Conservation (phyloP, 163 green algal genomes). For the Scenedesmus sp. region DNA sequence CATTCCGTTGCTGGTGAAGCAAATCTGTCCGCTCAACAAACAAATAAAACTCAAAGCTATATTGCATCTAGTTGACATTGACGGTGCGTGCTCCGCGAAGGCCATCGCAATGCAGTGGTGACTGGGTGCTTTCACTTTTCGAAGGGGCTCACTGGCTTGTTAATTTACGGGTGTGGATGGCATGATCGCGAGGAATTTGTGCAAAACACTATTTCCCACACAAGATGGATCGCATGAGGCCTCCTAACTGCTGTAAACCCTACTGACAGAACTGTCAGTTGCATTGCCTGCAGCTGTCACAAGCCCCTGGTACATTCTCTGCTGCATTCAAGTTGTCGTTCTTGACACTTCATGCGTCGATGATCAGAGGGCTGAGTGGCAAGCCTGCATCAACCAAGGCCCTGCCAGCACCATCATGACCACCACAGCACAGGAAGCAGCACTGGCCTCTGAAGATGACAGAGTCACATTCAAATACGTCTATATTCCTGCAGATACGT, state of each 20-base stretch:
- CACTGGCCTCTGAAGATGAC: background rate
- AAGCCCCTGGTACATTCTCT: no score
- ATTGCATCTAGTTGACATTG: background rate
- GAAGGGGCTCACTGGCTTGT: background rate
- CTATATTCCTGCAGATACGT: conserved; percentile 38
- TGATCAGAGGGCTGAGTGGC: no score
- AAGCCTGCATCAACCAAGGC: no score
- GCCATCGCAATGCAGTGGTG: background rate
- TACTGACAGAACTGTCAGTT: background rate
- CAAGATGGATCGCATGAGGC: background rate
- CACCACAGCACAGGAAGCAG: background rate
- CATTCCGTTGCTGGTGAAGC: background rate
- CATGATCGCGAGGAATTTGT: background rate
- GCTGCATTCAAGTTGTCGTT: no score
- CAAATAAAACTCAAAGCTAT: background rate
- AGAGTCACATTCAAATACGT: conserved; percentile 35
- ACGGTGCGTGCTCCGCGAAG: background rate
- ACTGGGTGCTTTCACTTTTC: no score
- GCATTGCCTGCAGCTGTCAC: background rate
- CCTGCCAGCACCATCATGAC: background rate
- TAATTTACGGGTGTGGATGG: background rate
- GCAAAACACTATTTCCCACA: no score
- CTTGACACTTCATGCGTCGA: no score
- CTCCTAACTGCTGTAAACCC: background rate
- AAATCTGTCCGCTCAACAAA: background rate